These are phyloP conservation scores for Coniochaeta hoffmannii DNA, from an alignment of 2,329 filamentous ascomycete species.

Conservation along the genomic window DNA sequence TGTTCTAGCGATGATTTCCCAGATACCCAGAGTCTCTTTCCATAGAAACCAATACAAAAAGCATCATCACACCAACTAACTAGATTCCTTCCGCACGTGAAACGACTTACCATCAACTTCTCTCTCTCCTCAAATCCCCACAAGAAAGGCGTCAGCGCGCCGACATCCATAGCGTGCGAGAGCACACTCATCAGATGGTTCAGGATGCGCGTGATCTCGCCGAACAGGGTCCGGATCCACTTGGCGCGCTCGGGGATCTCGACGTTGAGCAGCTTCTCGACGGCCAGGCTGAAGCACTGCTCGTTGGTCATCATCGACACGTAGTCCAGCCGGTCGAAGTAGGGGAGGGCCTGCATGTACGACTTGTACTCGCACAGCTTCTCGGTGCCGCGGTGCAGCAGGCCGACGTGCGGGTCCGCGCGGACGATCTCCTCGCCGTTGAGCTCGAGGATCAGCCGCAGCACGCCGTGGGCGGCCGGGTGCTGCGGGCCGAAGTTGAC, in stretches of 20 bases:
- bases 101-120: constrained; percentile 96
- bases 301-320: constrained; percentile 99
- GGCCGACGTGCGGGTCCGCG: constrained; percentile 91
- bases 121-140: constrained; percentile 99
- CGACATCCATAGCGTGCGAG: constrained; percentile 98
- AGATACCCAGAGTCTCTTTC: background rate
- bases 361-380: constrained; percentile 99
- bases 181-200: constrained; percentile 98
- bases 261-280: constrained; percentile 96
- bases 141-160: constrained; percentile 93
- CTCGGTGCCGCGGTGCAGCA: constrained; percentile 95
- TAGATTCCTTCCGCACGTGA: background rate
- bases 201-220: constrained; percentile 84
- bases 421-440: constrained; percentile 97
- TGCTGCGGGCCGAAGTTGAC: constrained; percentile 99
- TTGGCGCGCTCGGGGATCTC: constrained; percentile 94
- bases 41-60: background rate
- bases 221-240: constrained; percentile 94
- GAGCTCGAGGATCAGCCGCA: constrained; percentile 94
- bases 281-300: constrained; percentile 90
- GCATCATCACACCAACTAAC: background rate
- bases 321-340: constrained; percentile 98
- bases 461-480: constrained; percentile 94
- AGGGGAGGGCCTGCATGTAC: constrained; percentile 94
- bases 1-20: background rate